Evolutionary conservation across 805 yeast species (phyloP).

Genomic region (Yarrowia sp.): DNA sequence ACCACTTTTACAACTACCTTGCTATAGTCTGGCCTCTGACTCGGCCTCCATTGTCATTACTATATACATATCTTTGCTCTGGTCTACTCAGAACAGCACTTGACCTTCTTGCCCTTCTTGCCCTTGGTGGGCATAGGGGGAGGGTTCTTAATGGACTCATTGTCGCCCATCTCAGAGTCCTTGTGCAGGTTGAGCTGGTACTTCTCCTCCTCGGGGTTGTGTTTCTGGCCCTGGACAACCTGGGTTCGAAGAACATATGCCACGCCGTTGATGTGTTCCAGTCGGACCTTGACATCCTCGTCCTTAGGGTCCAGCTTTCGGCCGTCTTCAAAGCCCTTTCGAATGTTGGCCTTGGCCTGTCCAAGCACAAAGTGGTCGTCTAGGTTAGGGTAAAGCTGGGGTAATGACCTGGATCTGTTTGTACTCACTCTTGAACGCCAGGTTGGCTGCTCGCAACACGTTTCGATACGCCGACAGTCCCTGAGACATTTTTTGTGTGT

Average conservation of each 20-base stretch:
- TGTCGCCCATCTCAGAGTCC: slow-evolving; percentile 89
- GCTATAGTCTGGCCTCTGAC: no score
- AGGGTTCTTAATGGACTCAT: slow-evolving; percentile 69
- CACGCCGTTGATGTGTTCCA: slow-evolving; percentile 70
- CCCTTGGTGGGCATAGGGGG: slow-evolving; percentile 37
- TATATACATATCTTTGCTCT: slow-evolving; percentile 12
- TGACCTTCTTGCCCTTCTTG: slow-evolving; percentile 35
- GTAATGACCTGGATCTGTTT: background rate
- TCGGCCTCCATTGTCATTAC: background rate
- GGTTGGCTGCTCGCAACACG: slow-evolving; percentile 47
- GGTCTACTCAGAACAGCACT: slow-evolving; percentile 19
- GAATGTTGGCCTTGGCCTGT: slow-evolving; percentile 43
- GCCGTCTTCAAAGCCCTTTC: slow-evolving; percentile 43
- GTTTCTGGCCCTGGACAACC: slow-evolving; percentile 78
- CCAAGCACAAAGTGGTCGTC: slow-evolving; percentile 44
- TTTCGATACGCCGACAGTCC: slow-evolving; percentile 46
- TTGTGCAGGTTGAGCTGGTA: slow-evolving; percentile 71
- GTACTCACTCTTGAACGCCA: slow-evolving; percentile 48
- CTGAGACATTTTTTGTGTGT: slow-evolving; percentile 41
- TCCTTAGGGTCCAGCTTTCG: slow-evolving; percentile 50
- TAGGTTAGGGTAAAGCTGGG: background rate
- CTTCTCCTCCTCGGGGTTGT: slow-evolving; percentile 45
- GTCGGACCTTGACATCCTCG: slow-evolving; percentile 58
- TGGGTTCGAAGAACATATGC: slow-evolving; percentile 71
- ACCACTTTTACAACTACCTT: no score